Base-by-base conservation (phyloP, 1,284 basidiomycete genomes). In the Trichosporon faecale region DNA sequence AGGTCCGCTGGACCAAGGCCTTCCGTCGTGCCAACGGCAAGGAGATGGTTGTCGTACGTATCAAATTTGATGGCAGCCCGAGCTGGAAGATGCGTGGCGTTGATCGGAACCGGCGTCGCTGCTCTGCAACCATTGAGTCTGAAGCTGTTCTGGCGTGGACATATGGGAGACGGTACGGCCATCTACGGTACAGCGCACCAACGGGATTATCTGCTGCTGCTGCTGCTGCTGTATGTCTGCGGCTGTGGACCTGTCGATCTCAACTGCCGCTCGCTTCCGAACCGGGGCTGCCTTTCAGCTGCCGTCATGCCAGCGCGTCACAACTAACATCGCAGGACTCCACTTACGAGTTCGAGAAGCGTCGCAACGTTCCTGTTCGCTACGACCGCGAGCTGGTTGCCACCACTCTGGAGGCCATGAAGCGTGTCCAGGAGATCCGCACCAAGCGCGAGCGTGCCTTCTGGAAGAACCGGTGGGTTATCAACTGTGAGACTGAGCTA, bases 1-100 rank as follows among this genome's bases (percentile, higher is more conserved):
- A 99, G 86, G 95, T 99, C 66, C 89, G 94, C 78, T 99, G 97
- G 97, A 99, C 97, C 68, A 99, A 99, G 85, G 97, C 97, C 18
- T 99, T 99, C 89, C 89, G 97, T 77, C 98, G 96, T 84, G 94
- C 97, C 27, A 93, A 95, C 70, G 97, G 97, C 74, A 99, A 99
- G 86, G 97, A 99, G 86, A 99, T 99, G 97, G 96, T 93, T 14
- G 92, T 99, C 79, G 94, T 95, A 79, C 83, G 92, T 84, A 25
- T 31, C 25, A 18, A n/a, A n/a, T n/a, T 61, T 18, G 57, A n/a
- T 16, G 18, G 27, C 27, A 61, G 27, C 14, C 29, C 27, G n/a
- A 7, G 18, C 18, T n/a, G 27, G 57, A n/a, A 31, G 14, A 14
- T 3, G 18, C 5, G 33, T 16, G 33, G 8, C 27, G 27, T 2